These are phyloP conservation scores for Penicillium angulare DNA, from an alignment of 495 filamentous ascomycete species.

Conservation along the genomic window DNA sequence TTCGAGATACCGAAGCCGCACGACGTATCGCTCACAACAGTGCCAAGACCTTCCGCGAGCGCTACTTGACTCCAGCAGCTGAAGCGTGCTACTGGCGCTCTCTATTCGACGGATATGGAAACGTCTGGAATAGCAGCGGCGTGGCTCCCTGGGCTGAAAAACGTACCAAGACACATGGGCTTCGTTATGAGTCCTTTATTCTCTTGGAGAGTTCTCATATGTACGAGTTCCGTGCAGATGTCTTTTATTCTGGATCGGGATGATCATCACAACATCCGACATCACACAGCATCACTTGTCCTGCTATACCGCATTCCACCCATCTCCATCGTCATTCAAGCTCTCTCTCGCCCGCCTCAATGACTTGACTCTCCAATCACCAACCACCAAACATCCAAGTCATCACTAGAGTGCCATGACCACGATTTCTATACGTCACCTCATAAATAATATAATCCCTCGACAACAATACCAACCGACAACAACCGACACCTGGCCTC, in stretches of 20 bases:
- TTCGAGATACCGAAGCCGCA: slow-evolving; percentile 43
- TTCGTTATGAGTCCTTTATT: slow-evolving; percentile 43
- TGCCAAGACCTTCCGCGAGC: slow-evolving; percentile 53
- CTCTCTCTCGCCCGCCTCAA: too few species aligned
- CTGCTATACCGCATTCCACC: too few species aligned
- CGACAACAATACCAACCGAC: too few species aligned
- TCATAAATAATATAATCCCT: too few species aligned
- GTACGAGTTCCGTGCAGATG: slow-evolving; percentile 28
- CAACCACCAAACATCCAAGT: too few species aligned
- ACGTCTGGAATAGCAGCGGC: slow-evolving; percentile 41
- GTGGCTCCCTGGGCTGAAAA: slow-evolving; percentile 20
- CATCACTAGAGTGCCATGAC: too few species aligned
- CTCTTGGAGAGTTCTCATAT: slow-evolving; percentile 33
- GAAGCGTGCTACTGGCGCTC: slow-evolving; percentile 60
- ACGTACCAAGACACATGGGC: slow-evolving; percentile 24
- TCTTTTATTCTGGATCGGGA: slow-evolving; percentile 1
- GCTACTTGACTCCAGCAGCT: slow-evolving; percentile 58
- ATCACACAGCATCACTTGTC: too few species aligned
- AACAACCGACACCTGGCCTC: too few species aligned
- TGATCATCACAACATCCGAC: background rate
- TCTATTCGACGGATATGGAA: slow-evolving; percentile 47
- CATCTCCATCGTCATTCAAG: too few species aligned
- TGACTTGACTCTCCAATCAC: too few species aligned
- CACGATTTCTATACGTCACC: too few species aligned
- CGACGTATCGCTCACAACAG: slow-evolving; percentile 55